phyloP scores from a whole-genome alignment of 805 yeast species.

The Brettanomyces naardenensis region DNA sequence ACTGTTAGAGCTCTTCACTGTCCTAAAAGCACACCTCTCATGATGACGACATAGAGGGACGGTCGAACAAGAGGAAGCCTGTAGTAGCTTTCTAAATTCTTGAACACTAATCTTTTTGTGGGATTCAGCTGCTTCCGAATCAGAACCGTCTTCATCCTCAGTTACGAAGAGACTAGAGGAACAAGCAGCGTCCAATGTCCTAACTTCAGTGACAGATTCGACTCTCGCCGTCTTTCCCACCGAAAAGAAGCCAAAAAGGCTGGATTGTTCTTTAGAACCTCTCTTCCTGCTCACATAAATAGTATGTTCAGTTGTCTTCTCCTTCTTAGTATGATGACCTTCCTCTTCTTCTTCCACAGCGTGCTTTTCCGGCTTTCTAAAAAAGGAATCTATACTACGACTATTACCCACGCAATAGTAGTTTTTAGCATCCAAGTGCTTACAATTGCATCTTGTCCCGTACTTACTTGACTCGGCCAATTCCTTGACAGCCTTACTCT shows the following conservation, averaged over 20 bases:
- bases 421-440: slow-evolving; percentile 46
- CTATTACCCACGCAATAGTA: slow-evolving; percentile 32
- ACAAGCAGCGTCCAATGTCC: neutral
- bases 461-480: slow-evolving; percentile 1
- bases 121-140: neutral
- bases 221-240: slow-evolving; percentile 1
- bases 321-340: neutral
- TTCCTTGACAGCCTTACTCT: neutral
- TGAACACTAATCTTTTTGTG: neutral
- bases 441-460: slow-evolving; percentile 9
- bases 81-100: slow-evolving; percentile 16
- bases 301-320: slow-evolving; percentile 1
- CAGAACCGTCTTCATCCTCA: slow-evolving; percentile 9
- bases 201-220: neutral
- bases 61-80: slow-evolving; percentile 3
- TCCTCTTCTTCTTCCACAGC: neutral
- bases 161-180: slow-evolving; percentile 9
- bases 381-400: slow-evolving; percentile 25
- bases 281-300: slow-evolving; percentile 16
- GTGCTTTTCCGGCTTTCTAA: slow-evolving; percentile 9
- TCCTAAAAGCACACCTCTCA: slow-evolving; percentile 36
- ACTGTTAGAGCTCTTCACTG: slow-evolving; percentile 31
- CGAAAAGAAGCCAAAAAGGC: neutral
- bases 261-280: neutral
- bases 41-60: slow-evolving; percentile 41